These are phyloP conservation scores for Talaromyces sp. DNA, from an alignment of 2,329 filamentous ascomycete species.

Conservation along the genomic window DNA sequence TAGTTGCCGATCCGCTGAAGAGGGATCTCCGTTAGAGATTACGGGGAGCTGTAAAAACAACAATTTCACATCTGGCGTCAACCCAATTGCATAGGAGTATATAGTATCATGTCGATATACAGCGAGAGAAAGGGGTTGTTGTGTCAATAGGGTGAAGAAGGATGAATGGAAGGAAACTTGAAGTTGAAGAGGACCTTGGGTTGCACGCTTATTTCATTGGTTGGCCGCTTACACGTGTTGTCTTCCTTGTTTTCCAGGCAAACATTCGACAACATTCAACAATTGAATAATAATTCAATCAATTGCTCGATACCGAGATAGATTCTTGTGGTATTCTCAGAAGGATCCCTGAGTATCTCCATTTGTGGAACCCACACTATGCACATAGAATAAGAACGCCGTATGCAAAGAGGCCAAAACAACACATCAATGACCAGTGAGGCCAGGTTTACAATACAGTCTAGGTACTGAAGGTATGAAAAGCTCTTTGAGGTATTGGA, in stretches of 20 bases:
- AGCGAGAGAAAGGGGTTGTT: not conserved
- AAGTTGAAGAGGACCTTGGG: not conserved
- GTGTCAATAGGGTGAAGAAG: not conserved
- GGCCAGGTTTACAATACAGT: not conserved
- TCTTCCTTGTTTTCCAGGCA: not conserved
- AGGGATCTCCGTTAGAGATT: not conserved
- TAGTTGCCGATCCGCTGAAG: not conserved
- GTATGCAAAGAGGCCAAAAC: not conserved
- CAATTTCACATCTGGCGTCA: not conserved
- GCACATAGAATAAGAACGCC: not conserved
- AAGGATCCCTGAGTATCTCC: too few species aligned
- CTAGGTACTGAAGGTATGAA: not conserved
- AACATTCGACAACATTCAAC: too few species aligned
- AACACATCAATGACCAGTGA: not conserved
- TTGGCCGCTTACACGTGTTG: not conserved
- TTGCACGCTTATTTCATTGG: not conserved
- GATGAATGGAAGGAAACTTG: not conserved
- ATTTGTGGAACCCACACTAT: not conserved
- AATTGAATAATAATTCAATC: too few species aligned
- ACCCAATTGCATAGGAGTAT: not conserved
- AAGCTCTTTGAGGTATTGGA: not conserved
- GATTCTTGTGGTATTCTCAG: too few species aligned
- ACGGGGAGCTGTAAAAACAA: not conserved
- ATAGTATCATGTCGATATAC: not conserved
- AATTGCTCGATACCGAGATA: too few species aligned